phyloP scores from a whole-genome alignment of 2,329 filamentous ascomycete genomes.

The Emmonsiellopsis sp. region DNA sequence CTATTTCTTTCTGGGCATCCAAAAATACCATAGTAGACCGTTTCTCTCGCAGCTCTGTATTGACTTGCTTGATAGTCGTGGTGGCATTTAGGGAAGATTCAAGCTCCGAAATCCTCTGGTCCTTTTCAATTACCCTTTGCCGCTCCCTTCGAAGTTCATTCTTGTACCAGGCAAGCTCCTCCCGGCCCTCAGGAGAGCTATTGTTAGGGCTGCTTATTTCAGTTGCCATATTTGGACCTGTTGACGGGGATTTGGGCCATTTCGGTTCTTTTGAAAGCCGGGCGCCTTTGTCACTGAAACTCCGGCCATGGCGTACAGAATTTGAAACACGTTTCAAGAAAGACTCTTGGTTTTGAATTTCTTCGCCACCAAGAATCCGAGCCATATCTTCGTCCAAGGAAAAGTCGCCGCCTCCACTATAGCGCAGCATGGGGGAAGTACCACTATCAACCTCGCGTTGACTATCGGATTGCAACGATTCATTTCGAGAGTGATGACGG shows the following conservation, averaged over 20 bases:
- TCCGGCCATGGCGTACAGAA: constrained; percentile 85
- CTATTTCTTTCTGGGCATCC: constrained; percentile 90
- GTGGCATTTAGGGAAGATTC: constrained; percentile 50
- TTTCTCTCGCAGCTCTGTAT: constrained; percentile 84
- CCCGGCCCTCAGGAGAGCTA: constrained; percentile 44
- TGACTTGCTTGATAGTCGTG: constrained; percentile 62
- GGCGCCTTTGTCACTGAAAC: constrained; percentile 62
- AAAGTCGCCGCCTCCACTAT: constrained; percentile 74
- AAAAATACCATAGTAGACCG: constrained; percentile 90
- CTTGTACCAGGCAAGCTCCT: constrained; percentile 57
- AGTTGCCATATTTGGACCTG: constrained; percentile 38
- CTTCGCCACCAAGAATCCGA: constrained; percentile 69
- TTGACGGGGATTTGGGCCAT: constrained; percentile 61
- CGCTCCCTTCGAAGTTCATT: constrained; percentile 75
- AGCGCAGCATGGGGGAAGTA: constrained; percentile 60
- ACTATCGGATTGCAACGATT: constrained; percentile 35
- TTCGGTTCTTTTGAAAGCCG: constrained; percentile 53
- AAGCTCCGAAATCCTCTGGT: constrained; percentile 78
- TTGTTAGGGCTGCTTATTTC: constrained; percentile 67
- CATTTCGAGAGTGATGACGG: constrained; percentile 32
- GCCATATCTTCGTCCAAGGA: constrained; percentile 95
- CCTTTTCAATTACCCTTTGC: constrained; percentile 74
- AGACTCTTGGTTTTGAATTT: constrained; percentile 52
- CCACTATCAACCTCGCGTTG: constrained; percentile 35
- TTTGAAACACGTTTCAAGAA: constrained; percentile 86